Base-by-base conservation (phyloP, 2,329 filamentous ascomycete species). In the Fusarium sp. region DNA sequence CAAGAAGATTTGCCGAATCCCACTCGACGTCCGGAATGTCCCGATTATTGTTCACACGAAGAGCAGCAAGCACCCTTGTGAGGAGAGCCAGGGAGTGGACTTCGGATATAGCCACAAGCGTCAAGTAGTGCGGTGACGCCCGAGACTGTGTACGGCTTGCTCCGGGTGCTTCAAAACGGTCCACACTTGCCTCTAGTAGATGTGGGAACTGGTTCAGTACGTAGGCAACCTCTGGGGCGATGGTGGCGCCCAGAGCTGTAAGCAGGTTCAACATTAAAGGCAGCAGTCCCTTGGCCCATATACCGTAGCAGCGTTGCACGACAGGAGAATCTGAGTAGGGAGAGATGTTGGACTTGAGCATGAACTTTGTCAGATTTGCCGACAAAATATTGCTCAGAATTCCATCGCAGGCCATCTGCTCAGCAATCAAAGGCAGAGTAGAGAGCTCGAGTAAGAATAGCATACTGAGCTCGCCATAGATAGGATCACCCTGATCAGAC, bases 401-500 rank as follows among this genome's bases (percentile, higher is more conserved):
- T 31, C 92, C 94, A 73, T 97, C 93, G 42, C 93, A 90, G 1
- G 95, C 96, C 73, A 99, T 89, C 68, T 96, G 92, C 78, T 98
- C 95, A 4, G 96, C 95, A 53, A 98, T 86, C 19, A 88, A 81
- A 1, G 92, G 91, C 16, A 98, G 86, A 16, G 89, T 90, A 2
- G 94, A 97, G 14, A 99, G 86, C 71, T 97, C 93, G 23, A 97
- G 88, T 16, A 99, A 85, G 79, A 98, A 97, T 26, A 94, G 86
- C 42, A 97, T 86, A 74, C 92, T 93, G n/a, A 98, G 87, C 77
- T 98, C 94, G 69, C 94, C 96, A 78, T 98, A 98, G 30, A 98
- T 84, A 0, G 96, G 95, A 76, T 98, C 95, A 28, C 90, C 89
- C 59, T 91, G 87, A 37, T 91, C 86, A 1, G 91, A 88, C 25